These are phyloP conservation scores for Pseudogymnoascus sp. DNA, from an alignment of 2,329 filamentous ascomycete species.

Conservation along the genomic window DNA sequence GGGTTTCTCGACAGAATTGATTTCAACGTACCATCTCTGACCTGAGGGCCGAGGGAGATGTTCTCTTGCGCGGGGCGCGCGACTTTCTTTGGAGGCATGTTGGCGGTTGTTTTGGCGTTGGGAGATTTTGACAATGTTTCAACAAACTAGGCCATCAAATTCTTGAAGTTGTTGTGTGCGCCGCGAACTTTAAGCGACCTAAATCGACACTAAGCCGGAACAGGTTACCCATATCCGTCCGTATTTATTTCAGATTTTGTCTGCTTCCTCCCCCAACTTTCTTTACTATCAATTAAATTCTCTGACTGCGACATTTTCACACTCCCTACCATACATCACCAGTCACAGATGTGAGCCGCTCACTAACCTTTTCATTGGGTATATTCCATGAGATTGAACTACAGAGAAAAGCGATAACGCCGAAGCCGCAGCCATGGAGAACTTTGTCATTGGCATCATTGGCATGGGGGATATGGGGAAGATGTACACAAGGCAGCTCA, in stretches of 20 bases:
- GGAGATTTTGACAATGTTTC: constrained; percentile 9
- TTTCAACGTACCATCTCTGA: constrained; percentile 72
- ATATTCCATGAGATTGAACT: constrained; percentile 3
- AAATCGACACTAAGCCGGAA: background rate
- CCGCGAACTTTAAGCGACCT: constrained; percentile 7
- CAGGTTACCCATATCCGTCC: background rate
- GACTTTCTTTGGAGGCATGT: constrained; percentile 93
- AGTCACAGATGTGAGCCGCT: constrained; percentile 1
- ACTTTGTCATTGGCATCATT: constrained; percentile 83
- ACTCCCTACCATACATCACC: background rate
- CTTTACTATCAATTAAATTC: constrained; percentile 4
- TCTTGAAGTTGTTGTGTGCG: constrained; percentile 8
- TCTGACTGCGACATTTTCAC: constrained; percentile 2
- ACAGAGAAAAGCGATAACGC: constrained; percentile 8
- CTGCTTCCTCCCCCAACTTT: background rate
- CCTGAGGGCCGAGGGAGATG: constrained; percentile 94
- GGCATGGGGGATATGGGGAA: constrained; percentile 99
- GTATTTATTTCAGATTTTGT: constrained; percentile 10
- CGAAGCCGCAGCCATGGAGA: constrained; percentile 22
- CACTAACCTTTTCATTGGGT: constrained; percentile 7
- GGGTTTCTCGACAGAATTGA: constrained; percentile 8
- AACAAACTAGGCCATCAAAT: background rate
- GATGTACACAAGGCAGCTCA: constrained; percentile 89
- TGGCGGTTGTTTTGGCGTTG: constrained; percentile 38
- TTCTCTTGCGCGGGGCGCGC: constrained; percentile 84